These are phyloP conservation scores for Clonostachys rosea DNA, from an alignment of 2,329 filamentous ascomycete genomes.

Conservation along the genomic window DNA sequence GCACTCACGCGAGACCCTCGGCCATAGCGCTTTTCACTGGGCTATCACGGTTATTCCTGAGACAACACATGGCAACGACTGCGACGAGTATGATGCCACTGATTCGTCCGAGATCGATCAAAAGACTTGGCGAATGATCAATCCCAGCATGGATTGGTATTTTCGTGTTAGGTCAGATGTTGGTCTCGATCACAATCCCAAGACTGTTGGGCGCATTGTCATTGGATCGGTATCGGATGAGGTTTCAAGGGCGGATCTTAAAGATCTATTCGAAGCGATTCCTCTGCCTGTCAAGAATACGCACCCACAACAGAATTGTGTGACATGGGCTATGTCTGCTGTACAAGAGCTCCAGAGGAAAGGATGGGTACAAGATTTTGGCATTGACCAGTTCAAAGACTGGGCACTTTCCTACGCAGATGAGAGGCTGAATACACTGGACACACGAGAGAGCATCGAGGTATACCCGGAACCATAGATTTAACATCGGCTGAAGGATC, in stretches of 20 bases:
- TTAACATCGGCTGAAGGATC: too few relatives aligned
- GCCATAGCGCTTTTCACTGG: constrained; percentile 23
- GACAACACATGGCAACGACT: constrained; percentile 2
- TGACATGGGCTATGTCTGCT: constrained; percentile 20
- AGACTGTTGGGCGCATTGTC: constrained; percentile 18
- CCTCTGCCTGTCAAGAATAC: constrained; percentile 20
- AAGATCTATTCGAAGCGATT: constrained; percentile 11
- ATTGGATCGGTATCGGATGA: constrained; percentile 14
- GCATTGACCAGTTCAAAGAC: constrained; percentile 16
- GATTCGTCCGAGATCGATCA: constrained; percentile 20
- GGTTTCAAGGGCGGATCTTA: constrained; percentile 9
- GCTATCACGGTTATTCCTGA: constrained; percentile 15
- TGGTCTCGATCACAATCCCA: constrained; percentile 8
- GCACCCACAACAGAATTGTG: constrained; percentile 25
- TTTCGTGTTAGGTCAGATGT: constrained; percentile 9
- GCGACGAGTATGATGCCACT: constrained; percentile 17
- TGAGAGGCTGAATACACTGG: constrained; percentile 11
- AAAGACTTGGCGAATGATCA: constrained; percentile 19
- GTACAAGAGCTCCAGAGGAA: constrained; percentile 14
- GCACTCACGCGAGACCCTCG: constrained; percentile 11
- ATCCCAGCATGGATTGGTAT: constrained; percentile 25
- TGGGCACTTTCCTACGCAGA: constrained; percentile 18
- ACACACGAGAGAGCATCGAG: too few relatives aligned
- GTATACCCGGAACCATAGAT: too few relatives aligned
- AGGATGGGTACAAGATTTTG: constrained; percentile 15